Evolutionary conservation across 2,329 filamentous ascomycete species (phyloP).

Genomic region (Neofusicoccum sp.): DNA sequence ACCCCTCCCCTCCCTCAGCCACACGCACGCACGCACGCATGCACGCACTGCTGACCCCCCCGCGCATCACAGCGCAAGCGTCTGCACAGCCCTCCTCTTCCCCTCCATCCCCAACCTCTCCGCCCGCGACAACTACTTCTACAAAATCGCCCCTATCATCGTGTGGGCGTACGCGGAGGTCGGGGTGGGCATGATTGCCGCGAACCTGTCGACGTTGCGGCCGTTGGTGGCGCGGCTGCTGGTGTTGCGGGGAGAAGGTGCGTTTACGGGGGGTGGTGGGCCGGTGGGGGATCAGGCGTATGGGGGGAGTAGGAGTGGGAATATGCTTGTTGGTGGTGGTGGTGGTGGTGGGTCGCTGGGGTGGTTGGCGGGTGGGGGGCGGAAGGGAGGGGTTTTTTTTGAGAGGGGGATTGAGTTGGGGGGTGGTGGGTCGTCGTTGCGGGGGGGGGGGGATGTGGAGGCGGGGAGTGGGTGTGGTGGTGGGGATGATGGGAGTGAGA

Average conservation of each 20-base stretch:
- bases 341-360: too few relatives aligned
- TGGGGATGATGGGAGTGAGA: neutral
- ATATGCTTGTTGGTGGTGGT: too few relatives aligned
- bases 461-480: neutral
- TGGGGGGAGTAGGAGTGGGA: too few relatives aligned
- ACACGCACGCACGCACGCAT: neutral
- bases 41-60: neutral
- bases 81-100: conserved; percentile 33
- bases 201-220: conserved; percentile 19
- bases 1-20: neutral
- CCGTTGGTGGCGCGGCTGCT: too few relatives aligned
- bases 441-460: neutral
- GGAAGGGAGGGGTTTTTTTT: neutral
- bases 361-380: neutral
- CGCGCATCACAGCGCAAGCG: conserved; percentile 19
- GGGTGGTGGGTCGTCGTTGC: neutral
- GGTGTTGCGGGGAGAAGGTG: too few relatives aligned
- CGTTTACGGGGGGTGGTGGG: too few relatives aligned
- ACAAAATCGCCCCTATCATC: conserved; percentile 31
- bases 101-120: conserved; percentile 36
- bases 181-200: conserved; percentile 34
- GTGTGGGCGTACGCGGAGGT: conserved; percentile 38
- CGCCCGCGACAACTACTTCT: conserved; percentile 32
- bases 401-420: neutral
- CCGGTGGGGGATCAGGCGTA: too few relatives aligned